Evolutionary conservation across 169 alveolate genomes (phyloP).

Genomic region (Theileria equi): DNA sequence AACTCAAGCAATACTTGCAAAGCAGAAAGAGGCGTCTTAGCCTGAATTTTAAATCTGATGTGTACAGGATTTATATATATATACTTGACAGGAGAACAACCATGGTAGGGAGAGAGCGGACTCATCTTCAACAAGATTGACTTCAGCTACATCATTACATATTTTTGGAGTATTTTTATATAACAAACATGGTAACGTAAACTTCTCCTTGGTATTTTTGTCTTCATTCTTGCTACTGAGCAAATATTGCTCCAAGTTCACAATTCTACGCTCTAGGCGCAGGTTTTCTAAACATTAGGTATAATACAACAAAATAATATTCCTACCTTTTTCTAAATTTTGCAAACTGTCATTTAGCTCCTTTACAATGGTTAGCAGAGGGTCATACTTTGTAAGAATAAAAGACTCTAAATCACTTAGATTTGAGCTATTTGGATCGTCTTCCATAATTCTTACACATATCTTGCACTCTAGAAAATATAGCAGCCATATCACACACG

Average conservation of each 20-base stretch:
- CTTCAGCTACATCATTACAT: slow-evolving; percentile 27
- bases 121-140: slow-evolving; percentile 66
- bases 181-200: no score
- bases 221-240: slow-evolving; percentile 7
- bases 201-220: no score
- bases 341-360: slow-evolving; percentile 85
- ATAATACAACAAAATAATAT: neutral
- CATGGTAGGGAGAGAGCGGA: slow-evolving; percentile 83
- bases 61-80: no score
- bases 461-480: neutral
- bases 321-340: slow-evolving; percentile 81
- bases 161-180: no score
- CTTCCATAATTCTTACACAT: slow-evolving; percentile 15
- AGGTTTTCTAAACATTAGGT: slow-evolving; percentile 46
- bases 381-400: slow-evolving; percentile 86
- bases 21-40: slow-evolving; percentile 87
- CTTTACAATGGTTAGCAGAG: slow-evolving; percentile 83
- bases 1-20: slow-evolving; percentile 85
- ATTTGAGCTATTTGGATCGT: slow-evolving; percentile 26
- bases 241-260: slow-evolving; percentile 59
- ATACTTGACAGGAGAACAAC: slow-evolving; percentile 85
- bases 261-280: slow-evolving; percentile 65
- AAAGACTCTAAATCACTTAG: slow-evolving; percentile 63
- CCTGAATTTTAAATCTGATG: slow-evolving; percentile 3
- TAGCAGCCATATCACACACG: neutral